These are phyloP conservation scores for Nicotiana attenuata DNA, from an alignment of 257 asterid genomes.

Conservation along the genomic window DNA sequence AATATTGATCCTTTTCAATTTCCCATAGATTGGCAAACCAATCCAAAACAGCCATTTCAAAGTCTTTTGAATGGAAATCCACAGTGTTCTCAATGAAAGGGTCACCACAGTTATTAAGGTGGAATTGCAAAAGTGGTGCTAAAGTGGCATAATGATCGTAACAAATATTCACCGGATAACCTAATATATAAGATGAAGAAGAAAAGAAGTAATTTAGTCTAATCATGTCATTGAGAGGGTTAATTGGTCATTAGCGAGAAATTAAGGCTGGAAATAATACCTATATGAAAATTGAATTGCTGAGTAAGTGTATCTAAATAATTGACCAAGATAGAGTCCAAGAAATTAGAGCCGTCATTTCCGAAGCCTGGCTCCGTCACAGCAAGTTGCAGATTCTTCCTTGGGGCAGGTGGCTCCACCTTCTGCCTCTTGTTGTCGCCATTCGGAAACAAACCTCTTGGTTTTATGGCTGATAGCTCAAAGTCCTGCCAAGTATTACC, in stretches of 20 bases:
- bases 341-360: background rate
- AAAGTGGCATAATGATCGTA: background rate
- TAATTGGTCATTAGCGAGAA: background rate
- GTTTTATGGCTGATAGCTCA: background rate
- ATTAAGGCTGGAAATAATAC: background rate
- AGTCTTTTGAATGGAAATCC: slow-evolving; percentile 17
- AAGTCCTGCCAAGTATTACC: background rate
- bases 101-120: slow-evolving; percentile 12
- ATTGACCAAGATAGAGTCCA: background rate
- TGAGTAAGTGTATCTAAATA: background rate
- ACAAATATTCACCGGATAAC: background rate
- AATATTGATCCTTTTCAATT: slow-evolving; percentile 13
- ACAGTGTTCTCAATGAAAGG: background rate
- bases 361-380: background rate
- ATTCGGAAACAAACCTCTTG: background rate
- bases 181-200: background rate
- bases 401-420: background rate
- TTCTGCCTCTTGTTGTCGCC: background rate
- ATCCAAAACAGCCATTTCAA: slow-evolving; percentile 14
- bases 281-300: background rate
- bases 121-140: slow-evolving; percentile 9
- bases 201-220: background rate
- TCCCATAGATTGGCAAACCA: slow-evolving; percentile 20
- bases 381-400: background rate
- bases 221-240: background rate